Base-by-base conservation (phyloP, 495 filamentous ascomycete species). In the Aspergillus coremiiformis region DNA sequence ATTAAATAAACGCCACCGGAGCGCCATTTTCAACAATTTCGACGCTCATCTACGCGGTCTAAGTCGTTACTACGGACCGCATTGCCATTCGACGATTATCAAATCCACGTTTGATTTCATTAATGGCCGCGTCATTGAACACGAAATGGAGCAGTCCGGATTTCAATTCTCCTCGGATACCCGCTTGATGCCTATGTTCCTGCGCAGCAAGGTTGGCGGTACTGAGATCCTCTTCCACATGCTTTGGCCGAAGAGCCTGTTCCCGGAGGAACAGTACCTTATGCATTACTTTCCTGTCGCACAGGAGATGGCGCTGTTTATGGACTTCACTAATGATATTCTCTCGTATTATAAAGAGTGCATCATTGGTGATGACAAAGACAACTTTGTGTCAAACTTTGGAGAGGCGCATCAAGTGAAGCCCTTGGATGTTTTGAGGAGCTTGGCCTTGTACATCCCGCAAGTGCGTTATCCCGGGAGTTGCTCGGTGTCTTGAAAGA, bases 341-440 rank as follows among this genome's bases (percentile, higher is more conserved):
- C 30, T 49, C 1, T 49, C 47, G 5, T 49, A 49, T 20, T 49
- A 49, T 20, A 49, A 49, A 32, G 47, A 49, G 32, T 49, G 39
- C 29, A 49, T 49, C 30, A 8, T n/a, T n/a, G n/a, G 21, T 5
- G 30, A 49, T 11, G 47, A 49, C 12, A 49, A 39, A 19, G 47
- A 20, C n/a, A 49, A 49, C 15, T 49, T 49, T 15, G 47, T 49
- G 32, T 5, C 47, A 12, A 49, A 49, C 15, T 49, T 49, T 14
- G 30, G 29, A 2, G 19, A 49, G n/a, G 23, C 47, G 0, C 47
- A 49, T 39, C 9, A 22, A 7, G 23, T 49, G 32, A n/a, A 30
- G 8, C 35, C 39, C n/a, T 39, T 39, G 32, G 30, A 49, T 2
- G 30, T 49, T 3, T 24, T 49, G 8, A 20, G 30, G 7, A 20